Percentiles rank a stretch among this genome's conserved stretches.
Evolutionary conservation across 805 yeast genomes (phyloP).

Genomic region (Cyberlindnera amylophila): DNA sequence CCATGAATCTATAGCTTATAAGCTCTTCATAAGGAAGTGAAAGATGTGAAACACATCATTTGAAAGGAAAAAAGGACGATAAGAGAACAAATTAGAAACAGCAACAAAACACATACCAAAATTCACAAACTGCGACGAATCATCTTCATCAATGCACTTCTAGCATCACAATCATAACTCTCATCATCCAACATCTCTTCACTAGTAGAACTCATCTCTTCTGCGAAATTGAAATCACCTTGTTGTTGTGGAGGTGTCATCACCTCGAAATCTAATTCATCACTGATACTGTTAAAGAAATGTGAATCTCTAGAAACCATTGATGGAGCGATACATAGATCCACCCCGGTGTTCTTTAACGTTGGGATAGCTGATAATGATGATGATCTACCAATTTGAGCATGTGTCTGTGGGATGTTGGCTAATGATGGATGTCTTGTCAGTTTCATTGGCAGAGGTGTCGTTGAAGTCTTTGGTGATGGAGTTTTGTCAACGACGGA

Average conservation of each 20-base stretch:
- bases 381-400: constrained; percentile 13
- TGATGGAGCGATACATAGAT: constrained; percentile 24
- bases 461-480: constrained; percentile 1
- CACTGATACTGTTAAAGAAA: constrained; percentile 20
- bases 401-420: constrained; percentile 6
- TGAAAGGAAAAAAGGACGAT: background rate
- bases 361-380: constrained; percentile 13
- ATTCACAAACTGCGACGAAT: constrained; percentile 26
- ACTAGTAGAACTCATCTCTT: constrained; percentile 10
- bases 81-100: background rate
- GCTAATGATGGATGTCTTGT: constrained; percentile 24
- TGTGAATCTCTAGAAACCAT: constrained; percentile 18
- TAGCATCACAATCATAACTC: constrained; percentile 24
- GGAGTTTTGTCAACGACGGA: background rate
- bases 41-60: background rate
- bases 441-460: constrained; percentile 3
- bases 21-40: too few species aligned
- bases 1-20: too few species aligned
- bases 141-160: constrained; percentile 28
- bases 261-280: constrained; percentile 12
- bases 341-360: constrained; percentile 13
- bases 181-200: constrained; percentile 18
- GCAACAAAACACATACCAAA: background rate
- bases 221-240: constrained; percentile 5
- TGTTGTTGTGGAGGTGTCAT: constrained; percentile 6